These are phyloP conservation scores for Musa troglodytarum DNA, from an alignment of 176 grass and related monocot genomes.

Conservation along the genomic window DNA sequence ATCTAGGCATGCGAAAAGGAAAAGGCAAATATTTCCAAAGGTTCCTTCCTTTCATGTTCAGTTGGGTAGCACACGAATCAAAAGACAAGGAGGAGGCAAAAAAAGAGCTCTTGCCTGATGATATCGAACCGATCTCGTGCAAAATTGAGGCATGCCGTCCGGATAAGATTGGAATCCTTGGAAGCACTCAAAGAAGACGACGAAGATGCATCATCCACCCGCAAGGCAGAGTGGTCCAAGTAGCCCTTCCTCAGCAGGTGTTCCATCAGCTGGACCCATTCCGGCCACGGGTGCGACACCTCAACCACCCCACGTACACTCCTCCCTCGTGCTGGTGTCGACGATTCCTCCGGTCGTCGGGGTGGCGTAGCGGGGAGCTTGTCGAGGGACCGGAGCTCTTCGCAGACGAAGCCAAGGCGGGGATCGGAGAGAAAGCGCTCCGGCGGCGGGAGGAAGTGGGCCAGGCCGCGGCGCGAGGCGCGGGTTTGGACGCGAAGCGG, in stretches of 20 bases:
- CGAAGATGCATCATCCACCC: not conserved
- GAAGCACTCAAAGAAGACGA: slow-evolving; percentile 9
- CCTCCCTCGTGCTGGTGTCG: not conserved
- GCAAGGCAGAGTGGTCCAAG: slow-evolving; percentile 30
- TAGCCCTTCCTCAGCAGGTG: slow-evolving; percentile 46
- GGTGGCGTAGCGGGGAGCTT: not conserved
- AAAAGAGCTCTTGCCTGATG: slow-evolving; percentile 27
- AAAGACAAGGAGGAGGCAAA: not conserved
- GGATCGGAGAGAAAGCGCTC: too few relatives aligned
- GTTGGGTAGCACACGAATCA: not conserved
- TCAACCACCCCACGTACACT: not conserved
- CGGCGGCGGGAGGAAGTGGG: not conserved
- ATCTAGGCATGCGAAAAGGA: not conserved
- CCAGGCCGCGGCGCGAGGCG: not conserved
- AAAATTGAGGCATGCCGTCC: slow-evolving; percentile 89
- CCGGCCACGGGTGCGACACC: not conserved
- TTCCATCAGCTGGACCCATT: slow-evolving; percentile 1
- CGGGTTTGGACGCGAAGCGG: not conserved
- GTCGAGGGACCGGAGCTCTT: not conserved
- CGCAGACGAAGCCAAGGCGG: not conserved
- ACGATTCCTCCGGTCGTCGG: not conserved
- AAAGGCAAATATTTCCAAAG: too few relatives aligned
- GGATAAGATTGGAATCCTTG: slow-evolving; percentile 46
- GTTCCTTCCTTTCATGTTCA: too few relatives aligned
- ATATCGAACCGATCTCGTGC: slow-evolving; percentile 65